Base-by-base conservation (phyloP, 1,284 basidiomycete genomes). In the Papiliotrema fonsecae region DNA sequence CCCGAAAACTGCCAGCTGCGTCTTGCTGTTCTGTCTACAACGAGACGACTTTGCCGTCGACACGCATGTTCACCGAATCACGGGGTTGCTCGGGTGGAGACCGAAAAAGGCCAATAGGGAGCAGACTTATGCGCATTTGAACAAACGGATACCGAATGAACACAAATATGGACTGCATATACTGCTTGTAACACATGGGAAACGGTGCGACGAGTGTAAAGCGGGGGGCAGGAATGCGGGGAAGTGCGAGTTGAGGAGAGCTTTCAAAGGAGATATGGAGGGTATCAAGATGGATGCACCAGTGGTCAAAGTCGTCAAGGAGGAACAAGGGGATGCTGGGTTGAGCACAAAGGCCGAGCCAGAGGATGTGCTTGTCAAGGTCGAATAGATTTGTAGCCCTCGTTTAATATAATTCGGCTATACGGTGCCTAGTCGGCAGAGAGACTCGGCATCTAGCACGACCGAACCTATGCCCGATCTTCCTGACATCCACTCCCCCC, bases 1-100 rank as follows among this genome's bases (percentile, higher is more conserved):
- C 0, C 83, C 84, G 1, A 88, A 88, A 73, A 87, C 86, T 0
- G 85, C 85, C 0, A 81, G 82, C 5, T 88, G 87, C 60, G 86
- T 88, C 0, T 67, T 86, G 14, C 75, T 87, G n/a, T 87, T 88
- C 65, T 86, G 84, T 62, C 75, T 88, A 19, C 82, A 81, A 1
- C 74, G 85, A 14, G 78, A 84, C 49, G 82, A 81, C 1, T 87
- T 88, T 62, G 85, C 87, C 0, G 86, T 88, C 44, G 86, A 88
- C 62, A 88, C 86, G 25, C 65, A 68, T 42, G 82, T 86, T 28
- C 84, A 79, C 62, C 76, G 86, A 18, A 71, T 87, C 50, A 80
- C 81, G 52, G 82, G 78, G 52, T 58, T 83, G 13, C 74, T 88
- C 21, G 82, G 81, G 0, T 88, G 85, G 86, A 78, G 86, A 2